Conservation (phyloP, 345 rosid species). For the Brassica napus region Da-Ae NC_063443.1:19308001-19308500, state of each 20-base stretch:
- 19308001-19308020: constrained; percentile 71
- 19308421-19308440: background rate
- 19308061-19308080: background rate
- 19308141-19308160: constrained; percentile 76
- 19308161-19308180: constrained; percentile 77
- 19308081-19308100: background rate
- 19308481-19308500: constrained; percentile 2
- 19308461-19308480: constrained; percentile 9
- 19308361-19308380: constrained; percentile 65
- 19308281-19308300: constrained; percentile 76
- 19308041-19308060: constrained; percentile 80
- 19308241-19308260: background rate
- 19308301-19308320: constrained; percentile 88
- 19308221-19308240: constrained; percentile 9
- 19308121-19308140: constrained; percentile 51
- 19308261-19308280: constrained; percentile 44
- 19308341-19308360: constrained; percentile 70
- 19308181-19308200: constrained; percentile 75
- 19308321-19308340: constrained; percentile 71
- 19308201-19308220: constrained; percentile 57
- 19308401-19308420: constrained; percentile 50
- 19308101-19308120: background rate
- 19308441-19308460: constrained; percentile 1
- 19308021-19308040: constrained; percentile 71
- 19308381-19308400: constrained; percentile 62